Conservation (phyloP, 2,329 filamentous ascomycete genomes). For the Trichothecium sympodiale region DNA sequence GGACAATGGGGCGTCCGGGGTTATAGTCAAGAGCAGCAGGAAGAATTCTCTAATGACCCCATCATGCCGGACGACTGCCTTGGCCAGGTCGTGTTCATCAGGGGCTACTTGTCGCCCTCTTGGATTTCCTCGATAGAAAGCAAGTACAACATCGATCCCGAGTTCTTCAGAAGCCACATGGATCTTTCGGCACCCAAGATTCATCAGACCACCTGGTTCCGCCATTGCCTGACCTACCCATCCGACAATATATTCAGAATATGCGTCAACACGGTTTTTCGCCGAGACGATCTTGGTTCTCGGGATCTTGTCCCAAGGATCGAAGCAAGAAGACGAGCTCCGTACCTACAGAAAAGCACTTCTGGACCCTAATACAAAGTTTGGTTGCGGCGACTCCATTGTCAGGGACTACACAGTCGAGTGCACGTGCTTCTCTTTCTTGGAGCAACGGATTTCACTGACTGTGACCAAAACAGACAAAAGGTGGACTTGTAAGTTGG, state of each 20-base stretch:
- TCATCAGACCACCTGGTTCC: conserved; percentile 3
- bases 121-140: conserved; percentile 5
- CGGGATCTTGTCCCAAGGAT: conserved; percentile 4
- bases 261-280: conserved; percentile 5
- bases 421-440: conserved; percentile 6
- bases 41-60: conserved; percentile 1
- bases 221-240: conserved; percentile 4
- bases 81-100: conserved; percentile 5
- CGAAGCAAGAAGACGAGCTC: not conserved
- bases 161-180: conserved; percentile 6
- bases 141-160: conserved; percentile 7
- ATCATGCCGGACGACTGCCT: not conserved
- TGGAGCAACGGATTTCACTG: conserved; percentile 8
- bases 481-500: conserved; percentile 5
- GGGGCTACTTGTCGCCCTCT: conserved; percentile 5
- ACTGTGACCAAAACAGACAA: conserved; percentile 2
- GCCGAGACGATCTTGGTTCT: conserved; percentile 4
- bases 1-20: not conserved
- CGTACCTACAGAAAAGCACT: conserved; percentile 4
- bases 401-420: conserved; percentile 6
- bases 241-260: conserved; percentile 7
- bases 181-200: conserved; percentile 5
- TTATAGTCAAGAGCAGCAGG: conserved; percentile 1
- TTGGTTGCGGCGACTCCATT: conserved; percentile 5
- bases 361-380: conserved; percentile 1